These are phyloP conservation scores for Termitomyces sp. DNA, from an alignment of 768 basidiomycete genomes.

Conservation along the genomic window DNA sequence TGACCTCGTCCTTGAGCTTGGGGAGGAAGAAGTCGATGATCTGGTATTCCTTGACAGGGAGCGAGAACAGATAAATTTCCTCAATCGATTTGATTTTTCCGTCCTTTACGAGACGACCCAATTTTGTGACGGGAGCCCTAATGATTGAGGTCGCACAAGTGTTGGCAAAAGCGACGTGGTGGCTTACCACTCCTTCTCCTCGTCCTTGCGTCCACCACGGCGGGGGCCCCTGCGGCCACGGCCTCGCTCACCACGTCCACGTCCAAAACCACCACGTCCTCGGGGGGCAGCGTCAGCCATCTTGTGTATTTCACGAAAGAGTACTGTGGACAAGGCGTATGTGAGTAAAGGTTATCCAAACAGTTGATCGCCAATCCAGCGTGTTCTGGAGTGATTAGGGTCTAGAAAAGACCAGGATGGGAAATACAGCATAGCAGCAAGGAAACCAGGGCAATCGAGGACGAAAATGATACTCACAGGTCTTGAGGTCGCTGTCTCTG, in stretches of 20 bases:
- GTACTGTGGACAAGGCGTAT: conserved; percentile 9
- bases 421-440: conserved; percentile 2
- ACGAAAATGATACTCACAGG: conserved; percentile 28
- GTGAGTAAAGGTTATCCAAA: conserved; percentile 38
- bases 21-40: conserved; percentile 99
- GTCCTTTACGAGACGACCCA: conserved; percentile 98
- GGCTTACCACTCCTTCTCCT: conserved; percentile 97
- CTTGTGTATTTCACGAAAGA: conserved; percentile 22
- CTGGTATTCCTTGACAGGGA: conserved; percentile 99
- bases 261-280: conserved; percentile 72
- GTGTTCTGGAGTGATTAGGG: conserved; percentile 5
- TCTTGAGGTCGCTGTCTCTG: conserved; percentile 32
- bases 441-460: neutral
- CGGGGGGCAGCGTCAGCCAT: conserved; percentile 80
- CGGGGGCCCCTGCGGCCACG: conserved; percentile 87
- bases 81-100: conserved; percentile 99
- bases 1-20: conserved; percentile 98
- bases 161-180: conserved; percentile 15
- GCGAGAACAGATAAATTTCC: conserved; percentile 99
- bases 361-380: conserved; percentile 44
- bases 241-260: conserved; percentile 89
- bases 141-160: conserved; percentile 3
- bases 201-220: conserved; percentile 97
- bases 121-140: conserved; percentile 98
- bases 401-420: conserved; percentile 7